These are phyloP conservation scores for Phytophthora pistaciae DNA, from an alignment of 352 stramenopile genomes.

Conservation along the genomic window DNA sequence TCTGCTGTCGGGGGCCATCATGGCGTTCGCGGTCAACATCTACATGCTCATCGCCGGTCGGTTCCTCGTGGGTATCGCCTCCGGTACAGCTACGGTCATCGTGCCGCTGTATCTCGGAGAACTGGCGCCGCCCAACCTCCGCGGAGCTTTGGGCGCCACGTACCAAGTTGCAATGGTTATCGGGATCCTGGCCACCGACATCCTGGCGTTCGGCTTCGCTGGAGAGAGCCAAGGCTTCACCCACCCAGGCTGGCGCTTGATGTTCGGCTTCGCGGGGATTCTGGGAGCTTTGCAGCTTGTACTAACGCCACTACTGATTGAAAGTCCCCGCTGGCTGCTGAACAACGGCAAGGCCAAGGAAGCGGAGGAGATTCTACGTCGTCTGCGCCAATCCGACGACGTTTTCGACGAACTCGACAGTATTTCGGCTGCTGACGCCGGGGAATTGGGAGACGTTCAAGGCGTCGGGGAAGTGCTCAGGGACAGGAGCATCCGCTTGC, in stretches of 20 bases:
- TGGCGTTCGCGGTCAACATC: slow-evolving; percentile 70
- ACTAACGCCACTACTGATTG: slow-evolving; percentile 60
- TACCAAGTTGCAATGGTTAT: slow-evolving; percentile 78
- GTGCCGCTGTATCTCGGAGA: slow-evolving; percentile 79
- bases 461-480: slow-evolving; percentile 61
- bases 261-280: slow-evolving; percentile 73
- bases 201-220: slow-evolving; percentile 71
- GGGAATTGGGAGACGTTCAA: slow-evolving; percentile 58
- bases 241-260: slow-evolving; percentile 66
- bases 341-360: slow-evolving; percentile 68
- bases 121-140: slow-evolving; percentile 70
- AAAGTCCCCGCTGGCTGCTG: slow-evolving; percentile 75
- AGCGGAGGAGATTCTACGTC: slow-evolving; percentile 55
- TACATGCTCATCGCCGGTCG: slow-evolving; percentile 74
- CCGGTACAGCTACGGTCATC: slow-evolving; percentile 71
- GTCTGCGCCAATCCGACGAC: slow-evolving; percentile 61
- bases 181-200: slow-evolving; percentile 54
- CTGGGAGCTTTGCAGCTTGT: slow-evolving; percentile 60
- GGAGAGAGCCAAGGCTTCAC: slow-evolving; percentile 52
- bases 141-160: slow-evolving; percentile 66
- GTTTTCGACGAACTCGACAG: slow-evolving; percentile 77
- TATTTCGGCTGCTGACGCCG: slow-evolving; percentile 68
- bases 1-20: slow-evolving; percentile 54
- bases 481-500: slow-evolving; percentile 62
- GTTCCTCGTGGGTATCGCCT: slow-evolving; percentile 75